Percentiles rank a stretch among this genome's conserved stretches.
Evolutionary conservation across 192 early-diverging fungal genomes (phyloP).

Genomic region (Mortierella claussenii): DNA sequence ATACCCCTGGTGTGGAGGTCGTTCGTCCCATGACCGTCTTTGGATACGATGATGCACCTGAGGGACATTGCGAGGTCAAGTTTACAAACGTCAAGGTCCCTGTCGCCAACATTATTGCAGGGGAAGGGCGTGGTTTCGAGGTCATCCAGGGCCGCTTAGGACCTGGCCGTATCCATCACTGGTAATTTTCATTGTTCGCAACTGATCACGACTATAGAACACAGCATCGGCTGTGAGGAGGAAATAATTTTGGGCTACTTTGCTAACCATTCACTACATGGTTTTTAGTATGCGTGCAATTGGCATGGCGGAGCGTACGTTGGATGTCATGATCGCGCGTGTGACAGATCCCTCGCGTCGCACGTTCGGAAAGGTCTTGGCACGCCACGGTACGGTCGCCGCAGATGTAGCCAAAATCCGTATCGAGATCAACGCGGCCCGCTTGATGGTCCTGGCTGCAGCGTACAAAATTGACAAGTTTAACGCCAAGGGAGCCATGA

Average conservation of each 20-base stretch:
- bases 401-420: slow-evolving; percentile 87
- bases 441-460: slow-evolving; percentile 92
- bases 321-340: slow-evolving; percentile 87
- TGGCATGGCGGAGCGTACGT: slow-evolving; percentile 91
- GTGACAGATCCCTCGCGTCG: slow-evolving; percentile 81
- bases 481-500: slow-evolving; percentile 88
- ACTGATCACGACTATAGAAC: too few species aligned
- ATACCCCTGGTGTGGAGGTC: slow-evolving; percentile 84
- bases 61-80: slow-evolving; percentile 95
- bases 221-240: too few species aligned
- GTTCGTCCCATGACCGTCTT: slow-evolving; percentile 89
- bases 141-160: slow-evolving; percentile 97
- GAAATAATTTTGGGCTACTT: too few species aligned
- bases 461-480: slow-evolving; percentile 91
- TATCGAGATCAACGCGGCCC: slow-evolving; percentile 91
- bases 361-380: slow-evolving; percentile 89
- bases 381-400: slow-evolving; percentile 84
- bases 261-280: not conserved
- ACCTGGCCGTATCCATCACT: slow-evolving; percentile 98
- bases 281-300: slow-evolving; percentile 84
- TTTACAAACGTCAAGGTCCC: slow-evolving; percentile 93
- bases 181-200: too few species aligned
- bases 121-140: slow-evolving; percentile 98
- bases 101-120: slow-evolving; percentile 86
- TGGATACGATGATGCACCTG: slow-evolving; percentile 96